Base-by-base conservation (phyloP, 129 eudicot species). In the Saussurea involucrata region DNA sequence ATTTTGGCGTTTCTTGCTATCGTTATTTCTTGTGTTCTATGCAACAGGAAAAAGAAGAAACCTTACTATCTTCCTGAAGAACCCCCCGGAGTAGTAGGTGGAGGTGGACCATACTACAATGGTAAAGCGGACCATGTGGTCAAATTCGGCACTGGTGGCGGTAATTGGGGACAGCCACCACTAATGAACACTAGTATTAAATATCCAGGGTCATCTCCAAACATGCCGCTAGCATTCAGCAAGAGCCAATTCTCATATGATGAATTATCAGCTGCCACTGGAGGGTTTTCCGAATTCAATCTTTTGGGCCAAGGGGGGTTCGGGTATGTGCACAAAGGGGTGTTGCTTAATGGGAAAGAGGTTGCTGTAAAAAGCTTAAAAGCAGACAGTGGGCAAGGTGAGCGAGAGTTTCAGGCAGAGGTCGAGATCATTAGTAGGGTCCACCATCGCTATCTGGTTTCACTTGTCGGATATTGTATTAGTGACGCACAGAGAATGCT, bases 361-460 rank as follows among this genome's bases (percentile, higher is more conserved):
- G 84, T 90, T 2, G 96, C 96, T 8, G 90, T 88, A 8, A 90
- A 90, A 78, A 86, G 93, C 75, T 83, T 90, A 44, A 90, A 90
- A 75, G 34, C 87, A 12, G 96, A 90, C n/a, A 90, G 96, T 28
- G 96, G 96, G 28, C 96, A 90, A 75, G 96, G 96, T 7, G 93
- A 88, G 37, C 80, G 96, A 61, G 96, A 88, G 73, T 90, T 83
- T 64, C 95, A 89, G 73, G 89, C 95, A 2, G 95, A 89, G 79
- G 95, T 89, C 32, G 95, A 89, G 81, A 88, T 88, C 60, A 88
- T 90, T 68, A 88, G 89, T 71, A 89, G 96, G 22, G 96, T 90
- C 78, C 96, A 90, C 83, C 96, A 90, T 73, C 90, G 96, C 22
- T 87, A 90, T 78, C 83, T 90, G 61, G 96, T 90, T 69, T 85